A percentile compares a stretch with the other conserved stretches of the same genome.
Evolutionary conservation across 371 early-diverging fungal genomes (phyloP).

Genomic region (Dichotomocladium elegans): DNA sequence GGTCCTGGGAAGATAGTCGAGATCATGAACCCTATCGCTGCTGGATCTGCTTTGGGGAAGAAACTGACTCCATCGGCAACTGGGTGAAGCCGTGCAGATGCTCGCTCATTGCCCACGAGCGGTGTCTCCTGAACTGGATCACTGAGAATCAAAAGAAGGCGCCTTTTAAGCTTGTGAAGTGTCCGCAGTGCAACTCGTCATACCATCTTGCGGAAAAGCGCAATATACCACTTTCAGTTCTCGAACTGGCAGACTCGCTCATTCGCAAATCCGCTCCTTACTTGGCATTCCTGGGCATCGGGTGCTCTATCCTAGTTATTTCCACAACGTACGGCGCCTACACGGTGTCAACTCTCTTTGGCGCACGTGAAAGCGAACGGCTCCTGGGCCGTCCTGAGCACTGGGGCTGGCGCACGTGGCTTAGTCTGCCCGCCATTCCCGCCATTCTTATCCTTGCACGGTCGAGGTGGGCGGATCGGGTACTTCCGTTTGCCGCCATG

Average conservation of each 20-base stretch:
- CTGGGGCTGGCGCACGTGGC: conserved; percentile 69
- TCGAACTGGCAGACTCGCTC: conserved; percentile 50
- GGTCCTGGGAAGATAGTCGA: too few relatives aligned
- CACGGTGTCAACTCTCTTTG: conserved; percentile 67
- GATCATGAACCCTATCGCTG: too few relatives aligned
- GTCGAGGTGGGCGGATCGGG: conserved; percentile 35
- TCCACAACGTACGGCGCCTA: conserved; percentile 69
- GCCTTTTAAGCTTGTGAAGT: conserved; percentile 55
- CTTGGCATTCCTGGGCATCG: conserved; percentile 57
- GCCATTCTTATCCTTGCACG: conserved; percentile 59
- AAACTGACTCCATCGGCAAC: conserved; percentile 51
- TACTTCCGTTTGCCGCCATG: conserved; percentile 28
- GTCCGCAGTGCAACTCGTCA: conserved; percentile 69
- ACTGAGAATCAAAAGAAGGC: conserved; percentile 64
- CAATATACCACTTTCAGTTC: conserved; percentile 46
- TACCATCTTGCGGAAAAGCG: conserved; percentile 56
- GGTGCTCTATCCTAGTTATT: conserved; percentile 56
- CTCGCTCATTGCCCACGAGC: conserved; percentile 67
- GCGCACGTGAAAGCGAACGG: conserved; percentile 59
- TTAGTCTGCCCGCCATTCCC: conserved; percentile 61
- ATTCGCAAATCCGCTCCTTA: conserved; percentile 64
- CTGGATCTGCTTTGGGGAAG: conserved; percentile 70
- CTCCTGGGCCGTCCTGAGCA: conserved; percentile 54
- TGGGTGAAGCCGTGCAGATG: conserved; percentile 77
- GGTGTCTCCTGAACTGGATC: conserved; percentile 75